Conservation (phyloP, 805 yeast genomes). For the Diddensiella caesifluorescens region DNA sequence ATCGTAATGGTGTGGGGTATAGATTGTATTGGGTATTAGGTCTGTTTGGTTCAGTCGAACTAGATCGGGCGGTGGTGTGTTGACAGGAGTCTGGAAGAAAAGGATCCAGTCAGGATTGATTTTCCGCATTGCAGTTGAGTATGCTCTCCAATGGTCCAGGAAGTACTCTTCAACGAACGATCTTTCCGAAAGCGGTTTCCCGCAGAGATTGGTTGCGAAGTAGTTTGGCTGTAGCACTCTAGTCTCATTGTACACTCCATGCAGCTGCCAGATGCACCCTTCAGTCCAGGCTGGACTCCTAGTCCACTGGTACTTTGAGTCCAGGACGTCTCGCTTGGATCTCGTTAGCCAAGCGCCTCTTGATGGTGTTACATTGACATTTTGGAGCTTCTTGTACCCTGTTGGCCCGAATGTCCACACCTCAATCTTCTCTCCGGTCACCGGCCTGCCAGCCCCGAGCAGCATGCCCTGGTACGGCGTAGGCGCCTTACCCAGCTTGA, state of each 20-base stretch:
- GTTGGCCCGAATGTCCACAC: slow-evolving; percentile 60
- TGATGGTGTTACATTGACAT: slow-evolving; percentile 52
- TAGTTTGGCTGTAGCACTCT: slow-evolving; percentile 44
- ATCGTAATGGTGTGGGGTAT: slow-evolving; percentile 86
- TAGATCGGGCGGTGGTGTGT: slow-evolving; percentile 68
- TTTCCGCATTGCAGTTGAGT: slow-evolving; percentile 44
- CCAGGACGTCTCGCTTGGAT: slow-evolving; percentile 29
- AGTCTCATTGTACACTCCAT: slow-evolving; percentile 62
- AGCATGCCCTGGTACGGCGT: slow-evolving; percentile 64
- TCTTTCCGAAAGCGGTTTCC: slow-evolving; percentile 41
- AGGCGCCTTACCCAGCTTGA: slow-evolving; percentile 75
- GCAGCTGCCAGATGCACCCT: slow-evolving; percentile 78
- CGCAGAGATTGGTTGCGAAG: slow-evolving; percentile 37
- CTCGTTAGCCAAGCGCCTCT: slow-evolving; percentile 65
- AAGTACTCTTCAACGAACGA: slow-evolving; percentile 61
- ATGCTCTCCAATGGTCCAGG: slow-evolving; percentile 50
- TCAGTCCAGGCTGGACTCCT: slow-evolving; percentile 59
- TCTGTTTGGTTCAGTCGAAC: slow-evolving; percentile 34
- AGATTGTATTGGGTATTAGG: slow-evolving; percentile 57
- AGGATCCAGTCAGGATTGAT: slow-evolving; percentile 44
- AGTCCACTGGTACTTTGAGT: slow-evolving; percentile 61
- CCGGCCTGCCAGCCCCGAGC: slow-evolving; percentile 69
- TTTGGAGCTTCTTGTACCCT: slow-evolving; percentile 65
- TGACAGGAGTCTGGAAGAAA: slow-evolving; percentile 76
- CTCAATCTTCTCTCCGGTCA: slow-evolving; percentile 51